These are phyloP conservation scores for Neohortaea acidophila DNA, from an alignment of 495 filamentous ascomycete species.

Conservation along the genomic window DNA sequence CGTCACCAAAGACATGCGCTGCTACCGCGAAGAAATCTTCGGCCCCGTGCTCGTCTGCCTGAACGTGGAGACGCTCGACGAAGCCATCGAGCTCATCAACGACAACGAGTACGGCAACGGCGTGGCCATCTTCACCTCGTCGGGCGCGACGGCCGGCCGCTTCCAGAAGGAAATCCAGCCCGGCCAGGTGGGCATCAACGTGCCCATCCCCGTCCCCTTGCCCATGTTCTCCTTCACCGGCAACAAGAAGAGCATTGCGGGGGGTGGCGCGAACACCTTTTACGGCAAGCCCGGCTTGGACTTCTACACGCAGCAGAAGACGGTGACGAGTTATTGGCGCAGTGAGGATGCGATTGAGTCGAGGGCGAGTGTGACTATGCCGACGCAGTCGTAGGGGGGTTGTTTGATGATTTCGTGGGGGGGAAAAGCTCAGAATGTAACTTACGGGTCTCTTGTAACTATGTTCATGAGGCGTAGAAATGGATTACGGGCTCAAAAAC, in stretches of 20 bases:
- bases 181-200: conserved; percentile 68
- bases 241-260: conserved; percentile 92
- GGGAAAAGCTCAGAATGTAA: too few species aligned
- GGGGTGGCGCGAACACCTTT: conserved; percentile 85
- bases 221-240: conserved; percentile 97
- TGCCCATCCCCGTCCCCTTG: conserved; percentile 56
- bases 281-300: conserved; percentile 83
- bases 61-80: conserved; percentile 70
- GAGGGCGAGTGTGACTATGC: conserved; percentile 83
- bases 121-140: conserved; percentile 51
- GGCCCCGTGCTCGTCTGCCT: conserved; percentile 84
- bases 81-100: conserved; percentile 52
- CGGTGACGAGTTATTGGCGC: conserved; percentile 84
- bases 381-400: conserved; percentile 50
- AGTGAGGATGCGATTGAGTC: conserved; percentile 65
- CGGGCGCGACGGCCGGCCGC: conserved; percentile 42
- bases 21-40: conserved; percentile 96
- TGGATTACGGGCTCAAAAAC: too few species aligned
- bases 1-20: conserved; percentile 80
- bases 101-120: conserved; percentile 58
- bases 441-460: too few species aligned
- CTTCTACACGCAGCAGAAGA: conserved; percentile 97
- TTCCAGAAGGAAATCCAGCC: conserved; percentile 65
- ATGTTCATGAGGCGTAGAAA: too few species aligned
- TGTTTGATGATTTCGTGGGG: not conserved